Evolutionary conservation across 305 asterid species (phyloP).

Genomic region (Fraxinus baroniana): DNA sequence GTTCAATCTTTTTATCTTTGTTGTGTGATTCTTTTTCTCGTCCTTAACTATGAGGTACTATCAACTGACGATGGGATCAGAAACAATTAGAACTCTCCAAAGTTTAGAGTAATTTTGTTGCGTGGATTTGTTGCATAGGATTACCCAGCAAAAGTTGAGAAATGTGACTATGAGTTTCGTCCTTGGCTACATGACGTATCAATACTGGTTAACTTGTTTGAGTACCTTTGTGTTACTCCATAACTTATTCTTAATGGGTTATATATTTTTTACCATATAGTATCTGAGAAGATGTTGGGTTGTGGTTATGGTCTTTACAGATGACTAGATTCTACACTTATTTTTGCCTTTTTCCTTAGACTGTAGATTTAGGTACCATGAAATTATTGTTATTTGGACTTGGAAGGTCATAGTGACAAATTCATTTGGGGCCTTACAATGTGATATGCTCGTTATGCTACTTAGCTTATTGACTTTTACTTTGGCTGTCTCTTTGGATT

Average conservation of each 20-base stretch:
- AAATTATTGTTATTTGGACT: slow-evolving; percentile 7
- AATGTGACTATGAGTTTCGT: not conserved
- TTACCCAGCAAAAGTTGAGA: not conserved
- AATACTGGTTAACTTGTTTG: slow-evolving; percentile 4
- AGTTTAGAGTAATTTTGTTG: not conserved
- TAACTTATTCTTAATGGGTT: not conserved
- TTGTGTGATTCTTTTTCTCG: slow-evolving; percentile 4
- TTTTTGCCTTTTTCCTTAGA: not conserved
- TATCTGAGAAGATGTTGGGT: not conserved
- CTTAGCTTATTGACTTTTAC: not conserved
- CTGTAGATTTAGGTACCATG: slow-evolving; percentile 21
- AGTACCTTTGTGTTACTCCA: not conserved
- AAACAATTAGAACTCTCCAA: not conserved
- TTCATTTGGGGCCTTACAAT: slow-evolving; percentile 5
- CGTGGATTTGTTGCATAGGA: slow-evolving; percentile 1
- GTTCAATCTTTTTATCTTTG: not conserved
- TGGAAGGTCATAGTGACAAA: slow-evolving; percentile 7
- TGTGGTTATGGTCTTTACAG: slow-evolving; percentile 12
- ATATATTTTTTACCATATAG: not conserved
- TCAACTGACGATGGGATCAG: slow-evolving; percentile 3
- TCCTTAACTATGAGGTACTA: slow-evolving; percentile 16
- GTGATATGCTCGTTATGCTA: not conserved
- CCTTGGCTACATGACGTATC: not conserved
- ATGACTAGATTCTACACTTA: slow-evolving; percentile 16
- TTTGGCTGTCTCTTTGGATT: slow-evolving; percentile 4